Percentiles rank a stretch among this genome's conserved stretches.
phyloP scores from a whole-genome alignment of 2,329 filamentous ascomycete genomes.

The Basipetospora sp. region DNA sequence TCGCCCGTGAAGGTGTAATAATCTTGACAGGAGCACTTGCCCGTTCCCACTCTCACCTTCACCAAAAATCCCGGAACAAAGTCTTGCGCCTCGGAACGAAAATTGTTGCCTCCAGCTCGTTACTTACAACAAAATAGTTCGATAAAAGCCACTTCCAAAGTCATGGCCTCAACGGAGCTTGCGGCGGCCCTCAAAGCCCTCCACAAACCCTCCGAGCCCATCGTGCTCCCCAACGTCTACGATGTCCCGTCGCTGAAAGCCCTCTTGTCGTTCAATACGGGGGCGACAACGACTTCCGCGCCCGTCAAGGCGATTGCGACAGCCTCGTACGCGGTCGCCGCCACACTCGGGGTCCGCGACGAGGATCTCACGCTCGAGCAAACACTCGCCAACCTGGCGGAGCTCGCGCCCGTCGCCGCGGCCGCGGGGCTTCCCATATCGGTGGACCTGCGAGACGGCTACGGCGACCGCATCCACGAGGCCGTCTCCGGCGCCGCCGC shows the following conservation, averaged over 20 bases:
- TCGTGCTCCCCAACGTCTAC: slow-evolving; percentile 42
- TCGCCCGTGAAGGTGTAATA: too few species aligned
- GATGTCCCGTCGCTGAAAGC: slow-evolving; percentile 33
- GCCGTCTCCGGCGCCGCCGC: slow-evolving; percentile 30
- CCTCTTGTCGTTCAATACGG: slow-evolving; percentile 28
- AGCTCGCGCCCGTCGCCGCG: slow-evolving; percentile 28
- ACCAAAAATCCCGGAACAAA: too few species aligned
- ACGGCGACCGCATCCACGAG: slow-evolving; percentile 30
- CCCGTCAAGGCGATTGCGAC: slow-evolving; percentile 32
- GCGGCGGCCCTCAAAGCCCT: slow-evolving; percentile 23
- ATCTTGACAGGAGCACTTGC: too few species aligned
- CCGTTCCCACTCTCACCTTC: too few species aligned
- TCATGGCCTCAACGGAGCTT: background rate
- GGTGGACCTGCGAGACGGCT: slow-evolving; percentile 48
- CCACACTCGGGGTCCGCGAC: slow-evolving; percentile 28
- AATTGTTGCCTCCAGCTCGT: too few species aligned
- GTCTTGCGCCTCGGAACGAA: too few species aligned
- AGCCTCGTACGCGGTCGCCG: slow-evolving; percentile 36
- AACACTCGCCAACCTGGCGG: slow-evolving; percentile 32
- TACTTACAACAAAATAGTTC: too few species aligned
- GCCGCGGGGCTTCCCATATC: slow-evolving; percentile 32
- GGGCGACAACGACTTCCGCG: slow-evolving; percentile 14
- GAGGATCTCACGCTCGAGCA: slow-evolving; percentile 33
- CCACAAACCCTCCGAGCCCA: slow-evolving; percentile 33
- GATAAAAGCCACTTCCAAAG: too few species aligned